Evolutionary conservation across 441 rosid genomes (phyloP), one percentile per base, ranked within the genome.

Genomic region (Arabidopsis hybrid): DNA sequence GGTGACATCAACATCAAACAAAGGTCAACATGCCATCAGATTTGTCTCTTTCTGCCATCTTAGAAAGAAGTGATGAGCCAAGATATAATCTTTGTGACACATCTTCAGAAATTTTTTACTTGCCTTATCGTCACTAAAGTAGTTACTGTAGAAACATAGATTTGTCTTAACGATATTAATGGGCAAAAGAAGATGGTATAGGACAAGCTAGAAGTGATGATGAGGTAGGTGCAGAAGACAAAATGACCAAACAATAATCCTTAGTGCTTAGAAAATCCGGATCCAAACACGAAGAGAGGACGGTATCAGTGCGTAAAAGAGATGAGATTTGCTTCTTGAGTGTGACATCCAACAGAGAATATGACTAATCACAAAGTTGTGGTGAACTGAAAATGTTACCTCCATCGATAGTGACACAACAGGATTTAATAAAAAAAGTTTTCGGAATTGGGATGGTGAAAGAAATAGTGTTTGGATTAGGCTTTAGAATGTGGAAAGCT

Each of bases 201-300:
- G 31, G 13, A 74, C 11, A 74, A 49, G 7, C 43, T 42, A 8
- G 43, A 50, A 64, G 17, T 40, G 63, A 65, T 65, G 58, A 70
- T 58, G 67, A 71, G 72, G 72, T 77, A 77, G 72, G 72, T 59
- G 62, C 50, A 50, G 64, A 65, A 50, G 70, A 46, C 32, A 49
- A 36, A 69, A 47, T 38, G 17, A 14, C 26, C 29, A 47, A 36
- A 14, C 31, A 55, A 26, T 45, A 2, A 51, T 16, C 10, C 7
- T 14, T 7, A 40, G 34, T 64, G 38, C 32, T 57, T 18, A 69
- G 13, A 55, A 69, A 69, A 69, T 76, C 71, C 16, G 51, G 14
- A 60, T 60, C n/a, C 7, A 4, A 64, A 75, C 51, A 35, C 17
- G 26, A 46, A 35, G 13, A 21, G 53, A 47, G 65, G 79, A 69